Evolutionary conservation across 1,284 basidiomycete species (phyloP).

Genomic region (Malassezia brasiliensis): DNA sequence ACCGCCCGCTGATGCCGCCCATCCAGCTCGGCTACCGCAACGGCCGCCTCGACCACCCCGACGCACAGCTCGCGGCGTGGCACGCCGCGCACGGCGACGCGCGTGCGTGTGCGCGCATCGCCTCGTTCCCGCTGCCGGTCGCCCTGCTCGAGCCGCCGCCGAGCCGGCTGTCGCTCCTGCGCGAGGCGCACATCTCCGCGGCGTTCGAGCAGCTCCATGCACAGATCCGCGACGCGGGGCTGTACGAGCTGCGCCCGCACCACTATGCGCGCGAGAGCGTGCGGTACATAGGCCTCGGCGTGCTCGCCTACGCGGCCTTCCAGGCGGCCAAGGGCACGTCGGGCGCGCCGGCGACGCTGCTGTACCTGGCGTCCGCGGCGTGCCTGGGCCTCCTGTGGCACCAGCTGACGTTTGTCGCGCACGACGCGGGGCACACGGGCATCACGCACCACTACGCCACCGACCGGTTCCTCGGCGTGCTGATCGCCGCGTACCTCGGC

Average conservation of each 20-base stretch:
- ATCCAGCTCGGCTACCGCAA: conserved; percentile 62
- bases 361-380: conserved; percentile 60
- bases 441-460: conserved; percentile 76
- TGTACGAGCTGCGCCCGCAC: conserved; percentile 74
- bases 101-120: conserved; percentile 18
- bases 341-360: background rate
- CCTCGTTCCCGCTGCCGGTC: conserved; percentile 35
- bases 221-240: conserved; percentile 65
- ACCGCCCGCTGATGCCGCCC: conserved; percentile 78
- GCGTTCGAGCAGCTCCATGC: conserved; percentile 74
- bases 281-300: conserved; percentile 63
- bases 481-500: conserved; percentile 77
- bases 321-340: conserved; percentile 15
- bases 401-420: conserved; percentile 81
- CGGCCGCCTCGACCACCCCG: conserved; percentile 39
- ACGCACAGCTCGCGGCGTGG: conserved; percentile 40
- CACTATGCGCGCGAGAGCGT: conserved; percentile 81
- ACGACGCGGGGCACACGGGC: conserved; percentile 89
- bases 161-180: conserved; percentile 52
- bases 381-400: conserved; percentile 86
- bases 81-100: background rate
- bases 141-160: conserved; percentile 45
- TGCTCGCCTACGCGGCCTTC: conserved; percentile 60
- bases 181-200: conserved; percentile 62
- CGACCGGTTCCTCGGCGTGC: conserved; percentile 70